Conservation (phyloP, 2,329 filamentous ascomycete genomes). For the Akanthomyces dipterigenus region DNA sequence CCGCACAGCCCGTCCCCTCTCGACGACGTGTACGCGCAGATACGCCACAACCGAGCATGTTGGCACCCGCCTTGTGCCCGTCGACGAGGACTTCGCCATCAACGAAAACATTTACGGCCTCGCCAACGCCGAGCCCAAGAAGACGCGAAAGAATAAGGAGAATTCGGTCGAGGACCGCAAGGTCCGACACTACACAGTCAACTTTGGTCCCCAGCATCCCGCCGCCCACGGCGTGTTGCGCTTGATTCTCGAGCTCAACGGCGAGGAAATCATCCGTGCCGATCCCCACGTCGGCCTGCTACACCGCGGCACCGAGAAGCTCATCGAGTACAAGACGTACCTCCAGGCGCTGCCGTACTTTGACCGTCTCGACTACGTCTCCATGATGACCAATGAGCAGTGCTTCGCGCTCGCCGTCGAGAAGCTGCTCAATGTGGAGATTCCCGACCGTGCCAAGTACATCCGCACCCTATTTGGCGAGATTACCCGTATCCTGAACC, state of each 20-base stretch:
- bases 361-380: conserved; percentile 96
- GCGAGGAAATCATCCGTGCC: conserved; percentile 93
- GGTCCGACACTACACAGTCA: conserved; percentile 98
- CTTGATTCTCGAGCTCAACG: conserved; percentile 93
- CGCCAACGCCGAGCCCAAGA: conserved; percentile 33
- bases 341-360: conserved; percentile 98
- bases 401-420: conserved; percentile 93
- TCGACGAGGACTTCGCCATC: conserved; percentile 57
- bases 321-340: conserved; percentile 99
- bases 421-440: conserved; percentile 95
- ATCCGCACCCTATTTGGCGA: conserved; percentile 95
- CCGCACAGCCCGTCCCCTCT: conserved; percentile 50
- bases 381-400: conserved; percentile 99
- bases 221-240: conserved; percentile 97
- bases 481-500: conserved; percentile 89
- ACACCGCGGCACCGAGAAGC: conserved; percentile 96
- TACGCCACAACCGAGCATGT: conserved; percentile 48
- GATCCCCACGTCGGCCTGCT: conserved; percentile 96
- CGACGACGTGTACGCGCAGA: conserved; percentile 55
- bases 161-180: conserved; percentile 60
- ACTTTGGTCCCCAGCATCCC: conserved; percentile 98
- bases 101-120: conserved; percentile 44
- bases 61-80: conserved; percentile 57
- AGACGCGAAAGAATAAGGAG: conserved; percentile 40
- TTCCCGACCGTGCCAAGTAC: conserved; percentile 92